A percentile compares a stretch with the other conserved stretches of the same genome.
These are phyloP conservation scores for Microdochium bolleyi DNA, from an alignment of 2,329 filamentous ascomycete species.

Conservation along the genomic window DNA sequence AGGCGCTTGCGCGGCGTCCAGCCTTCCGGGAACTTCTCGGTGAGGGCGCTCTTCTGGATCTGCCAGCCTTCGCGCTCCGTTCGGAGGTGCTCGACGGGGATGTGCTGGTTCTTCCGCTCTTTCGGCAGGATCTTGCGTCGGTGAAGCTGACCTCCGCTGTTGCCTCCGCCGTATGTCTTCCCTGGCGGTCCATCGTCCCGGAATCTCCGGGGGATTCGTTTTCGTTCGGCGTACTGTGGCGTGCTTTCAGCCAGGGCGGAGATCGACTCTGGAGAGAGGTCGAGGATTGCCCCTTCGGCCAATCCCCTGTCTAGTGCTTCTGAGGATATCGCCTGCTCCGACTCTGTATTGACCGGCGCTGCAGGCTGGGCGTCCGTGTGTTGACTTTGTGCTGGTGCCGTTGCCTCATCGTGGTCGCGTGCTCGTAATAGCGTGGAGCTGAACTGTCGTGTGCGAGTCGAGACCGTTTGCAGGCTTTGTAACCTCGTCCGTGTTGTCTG, in stretches of 20 bases:
- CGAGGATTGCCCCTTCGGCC: conserved; percentile 17
- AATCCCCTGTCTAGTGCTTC: conserved; percentile 11
- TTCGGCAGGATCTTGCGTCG: conserved; percentile 14
- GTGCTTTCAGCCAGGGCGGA: conserved; percentile 12
- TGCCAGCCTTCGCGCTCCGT: conserved; percentile 53
- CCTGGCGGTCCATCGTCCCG: conserved; percentile 1
- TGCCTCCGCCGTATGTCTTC: background rate
- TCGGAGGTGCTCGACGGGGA: conserved; percentile 5
- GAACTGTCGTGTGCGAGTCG: background rate
- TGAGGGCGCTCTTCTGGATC: conserved; percentile 65
- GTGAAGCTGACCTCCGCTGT: conserved; percentile 11
- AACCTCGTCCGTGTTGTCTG: background rate
- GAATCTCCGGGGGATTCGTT: background rate
- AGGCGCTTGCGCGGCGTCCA: conserved; percentile 82
- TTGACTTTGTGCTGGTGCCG: background rate
- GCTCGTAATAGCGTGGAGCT: background rate
- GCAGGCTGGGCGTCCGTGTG: background rate
- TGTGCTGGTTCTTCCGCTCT: conserved; percentile 2
- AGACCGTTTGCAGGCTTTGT: background rate
- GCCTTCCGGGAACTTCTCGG: conserved; percentile 69
- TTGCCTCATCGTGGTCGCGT: background rate
- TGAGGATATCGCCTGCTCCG: conserved; percentile 1
- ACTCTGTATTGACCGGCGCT: background rate
- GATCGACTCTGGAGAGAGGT: conserved; percentile 25
- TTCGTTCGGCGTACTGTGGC: background rate